phyloP scores from a whole-genome alignment of 2,329 filamentous ascomycete genomes.

The Malbranchea cinnamomea region DNA sequence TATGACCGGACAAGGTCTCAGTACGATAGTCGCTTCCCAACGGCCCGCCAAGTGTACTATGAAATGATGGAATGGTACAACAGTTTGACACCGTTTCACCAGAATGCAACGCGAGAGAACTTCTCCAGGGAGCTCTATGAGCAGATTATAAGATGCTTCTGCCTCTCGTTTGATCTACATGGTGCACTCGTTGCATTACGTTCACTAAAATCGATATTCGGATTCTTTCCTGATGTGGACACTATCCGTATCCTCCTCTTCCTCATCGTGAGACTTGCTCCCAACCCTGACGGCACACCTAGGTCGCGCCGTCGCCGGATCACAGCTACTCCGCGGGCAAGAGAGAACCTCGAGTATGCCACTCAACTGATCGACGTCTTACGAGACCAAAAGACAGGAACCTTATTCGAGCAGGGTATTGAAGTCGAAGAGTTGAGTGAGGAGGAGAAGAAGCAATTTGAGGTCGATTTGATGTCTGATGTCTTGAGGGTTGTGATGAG shows the following conservation, averaged over 20 bases:
- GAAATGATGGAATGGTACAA: constrained; percentile 35
- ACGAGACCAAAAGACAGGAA: constrained; percentile 22
- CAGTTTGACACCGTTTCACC: constrained; percentile 17
- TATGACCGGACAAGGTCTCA: constrained; percentile 33
- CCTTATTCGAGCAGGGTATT: constrained; percentile 19
- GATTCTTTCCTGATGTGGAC: constrained; percentile 30
- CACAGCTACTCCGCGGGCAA: constrained; percentile 25
- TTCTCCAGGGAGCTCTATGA: constrained; percentile 37
- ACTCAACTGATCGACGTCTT: constrained; percentile 30
- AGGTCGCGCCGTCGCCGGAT: constrained; percentile 27
- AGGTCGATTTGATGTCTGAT: constrained; percentile 29
- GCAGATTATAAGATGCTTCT: constrained; percentile 37
- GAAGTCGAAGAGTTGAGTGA: constrained; percentile 22
- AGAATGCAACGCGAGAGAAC: constrained; percentile 18
- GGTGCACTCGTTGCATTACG: constrained; percentile 37
- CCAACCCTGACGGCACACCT: constrained; percentile 16
- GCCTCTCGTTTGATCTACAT: constrained; percentile 32
- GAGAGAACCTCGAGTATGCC: constrained; percentile 31
- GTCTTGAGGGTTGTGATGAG: constrained; percentile 27
- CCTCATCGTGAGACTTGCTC: constrained; percentile 32
- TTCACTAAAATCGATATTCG: constrained; percentile 30
- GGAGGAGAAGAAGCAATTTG: constrained; percentile 23
- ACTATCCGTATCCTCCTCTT: constrained; percentile 35
- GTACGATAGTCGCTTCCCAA: constrained; percentile 32
- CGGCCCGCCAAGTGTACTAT: constrained; percentile 30